Percentiles rank a stretch among this genome's conserved stretches.
Conservation (phyloP, 305 asterid species). For the Andrographis paniculata region DNA sequence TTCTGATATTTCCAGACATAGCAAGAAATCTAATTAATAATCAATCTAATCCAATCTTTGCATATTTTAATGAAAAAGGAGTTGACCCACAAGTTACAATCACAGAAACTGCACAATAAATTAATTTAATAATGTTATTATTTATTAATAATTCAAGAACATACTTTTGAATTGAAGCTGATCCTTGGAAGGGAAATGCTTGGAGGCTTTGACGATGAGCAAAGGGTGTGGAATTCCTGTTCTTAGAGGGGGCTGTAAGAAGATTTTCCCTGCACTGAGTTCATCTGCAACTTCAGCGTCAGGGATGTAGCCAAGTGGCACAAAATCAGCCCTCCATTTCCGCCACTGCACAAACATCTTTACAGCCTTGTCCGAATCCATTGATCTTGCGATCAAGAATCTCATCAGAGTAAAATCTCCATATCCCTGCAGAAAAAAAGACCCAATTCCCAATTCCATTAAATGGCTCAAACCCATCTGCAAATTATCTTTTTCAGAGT, state of each 20-base stretch:
- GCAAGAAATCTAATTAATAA: no score
- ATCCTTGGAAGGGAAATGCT: neutral
- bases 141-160: neutral
- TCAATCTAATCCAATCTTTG: no score
- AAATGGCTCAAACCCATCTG: no score
- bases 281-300: slow-evolving; percentile 58
- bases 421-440: slow-evolving; percentile 33
- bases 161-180: neutral
- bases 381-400: slow-evolving; percentile 88
- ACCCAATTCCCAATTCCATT: neutral
- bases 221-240: slow-evolving; percentile 48
- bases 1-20: no score
- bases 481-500: neutral
- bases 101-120: no score
- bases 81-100: no score
- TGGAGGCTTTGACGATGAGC: slow-evolving; percentile 3
- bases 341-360: slow-evolving; percentile 83
- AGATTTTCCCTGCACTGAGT: slow-evolving; percentile 34
- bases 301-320: slow-evolving; percentile 53
- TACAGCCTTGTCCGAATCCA: slow-evolving; percentile 56
- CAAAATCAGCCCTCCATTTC: slow-evolving; percentile 66
- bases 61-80: no score
- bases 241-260: slow-evolving; percentile 42
- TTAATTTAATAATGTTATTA: no score
- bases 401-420: slow-evolving; percentile 57